Conservation (phyloP, 2,329 filamentous ascomycete genomes). For the Cladosporium colombiae region DNA sequence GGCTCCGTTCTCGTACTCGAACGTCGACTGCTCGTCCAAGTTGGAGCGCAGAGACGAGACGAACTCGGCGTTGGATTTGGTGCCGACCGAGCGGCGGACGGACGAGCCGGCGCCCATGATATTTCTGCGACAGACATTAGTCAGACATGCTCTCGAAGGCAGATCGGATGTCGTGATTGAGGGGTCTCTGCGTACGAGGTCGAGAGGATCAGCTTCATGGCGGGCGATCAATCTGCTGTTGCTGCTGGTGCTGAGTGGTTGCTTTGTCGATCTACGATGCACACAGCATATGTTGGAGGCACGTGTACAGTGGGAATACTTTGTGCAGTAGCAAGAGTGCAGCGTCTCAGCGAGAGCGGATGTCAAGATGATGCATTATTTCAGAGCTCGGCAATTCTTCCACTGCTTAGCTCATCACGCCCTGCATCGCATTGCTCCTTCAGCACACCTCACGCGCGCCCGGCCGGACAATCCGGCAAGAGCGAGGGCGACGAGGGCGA, state of each 20-base stretch:
- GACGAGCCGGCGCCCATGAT: constrained; percentile 83
- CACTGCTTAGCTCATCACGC: constrained; percentile 10
- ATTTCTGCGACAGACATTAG: constrained; percentile 57
- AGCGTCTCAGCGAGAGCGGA: not conserved
- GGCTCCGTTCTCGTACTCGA: constrained; percentile 21
- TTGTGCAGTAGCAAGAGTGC: not conserved
- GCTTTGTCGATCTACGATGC: not conserved
- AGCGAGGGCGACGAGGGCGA: too few species aligned
- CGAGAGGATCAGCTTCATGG: constrained; percentile 80
- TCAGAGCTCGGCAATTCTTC: constrained; percentile 11
- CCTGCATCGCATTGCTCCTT: not conserved
- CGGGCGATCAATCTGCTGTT: constrained; percentile 36
- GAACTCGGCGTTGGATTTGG: constrained; percentile 90
- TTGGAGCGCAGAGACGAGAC: constrained; percentile 84
- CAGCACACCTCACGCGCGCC: not conserved
- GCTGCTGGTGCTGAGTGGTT: not conserved
- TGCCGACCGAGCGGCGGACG: constrained; percentile 73
- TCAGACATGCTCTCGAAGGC: constrained; percentile 20
- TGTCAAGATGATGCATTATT: constrained; percentile 12
- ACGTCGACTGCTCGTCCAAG: constrained; percentile 51
- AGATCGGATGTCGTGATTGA: constrained; percentile 14
- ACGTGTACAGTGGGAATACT: not conserved
- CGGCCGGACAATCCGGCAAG: not conserved
- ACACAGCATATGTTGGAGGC: not conserved
- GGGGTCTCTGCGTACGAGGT: constrained; percentile 66